phyloP scores from a whole-genome alignment of 441 rosid species.

The Bruguiera hainesii region DNA sequence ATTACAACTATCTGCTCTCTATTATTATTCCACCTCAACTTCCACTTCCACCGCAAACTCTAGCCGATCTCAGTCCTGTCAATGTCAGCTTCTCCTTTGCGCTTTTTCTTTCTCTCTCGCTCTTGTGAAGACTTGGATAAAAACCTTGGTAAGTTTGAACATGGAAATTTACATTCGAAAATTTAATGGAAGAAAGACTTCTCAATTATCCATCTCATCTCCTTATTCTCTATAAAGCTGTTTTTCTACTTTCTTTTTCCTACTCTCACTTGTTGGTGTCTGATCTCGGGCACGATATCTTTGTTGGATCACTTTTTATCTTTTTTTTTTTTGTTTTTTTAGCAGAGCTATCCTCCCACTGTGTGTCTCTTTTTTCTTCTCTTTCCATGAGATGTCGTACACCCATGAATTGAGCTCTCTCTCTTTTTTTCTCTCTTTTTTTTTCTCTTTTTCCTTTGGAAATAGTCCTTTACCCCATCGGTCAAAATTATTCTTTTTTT shows the following conservation, averaged over 20 bases:
- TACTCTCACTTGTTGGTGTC: slow-evolving; percentile 38
- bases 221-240: slow-evolving; percentile 69
- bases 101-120: slow-evolving; percentile 1
- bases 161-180: slow-evolving; percentile 14
- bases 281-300: slow-evolving; percentile 24
- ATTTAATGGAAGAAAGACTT: slow-evolving; percentile 26
- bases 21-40: slow-evolving; percentile 40
- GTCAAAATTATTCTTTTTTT: no score
- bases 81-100: slow-evolving; percentile 19
- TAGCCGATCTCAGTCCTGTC: slow-evolving; percentile 45
- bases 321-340: no score
- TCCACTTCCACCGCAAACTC: slow-evolving; percentile 54
- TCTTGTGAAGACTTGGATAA: slow-evolving; percentile 5
- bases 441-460: not conserved
- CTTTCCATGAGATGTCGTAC: slow-evolving; percentile 14
- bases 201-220: slow-evolving; percentile 48
- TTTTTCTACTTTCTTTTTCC: slow-evolving; percentile 14
- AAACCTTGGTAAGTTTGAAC: not conserved
- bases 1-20: slow-evolving; percentile 46
- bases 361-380: slow-evolving; percentile 29
- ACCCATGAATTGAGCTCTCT: slow-evolving; percentile 1
- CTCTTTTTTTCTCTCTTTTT: not conserved
- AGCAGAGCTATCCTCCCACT: slow-evolving; percentile 32
- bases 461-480: not conserved
- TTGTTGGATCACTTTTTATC: slow-evolving; percentile 21